Percentiles rank a stretch among this genome's conserved stretches.
Evolutionary conservation across 768 basidiomycete genomes (phyloP).

Genomic region (Mycena venus): DNA sequence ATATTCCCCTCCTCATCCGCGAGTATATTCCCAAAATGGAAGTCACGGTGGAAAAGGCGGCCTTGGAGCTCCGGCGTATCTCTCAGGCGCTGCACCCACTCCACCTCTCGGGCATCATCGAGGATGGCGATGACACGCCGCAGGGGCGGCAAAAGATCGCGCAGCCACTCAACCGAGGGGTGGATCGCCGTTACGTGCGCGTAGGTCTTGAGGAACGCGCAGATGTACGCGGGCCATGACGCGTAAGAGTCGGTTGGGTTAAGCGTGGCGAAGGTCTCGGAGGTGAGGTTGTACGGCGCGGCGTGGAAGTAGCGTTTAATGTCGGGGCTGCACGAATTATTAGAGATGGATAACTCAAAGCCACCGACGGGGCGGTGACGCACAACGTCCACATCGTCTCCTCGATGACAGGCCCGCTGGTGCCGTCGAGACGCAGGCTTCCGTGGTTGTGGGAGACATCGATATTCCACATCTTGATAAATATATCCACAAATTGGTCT

Average conservation of each 20-base stretch:
- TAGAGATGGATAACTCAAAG: too few relatives aligned
- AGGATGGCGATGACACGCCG: slow-evolving; percentile 13
- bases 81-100: slow-evolving; percentile 21
- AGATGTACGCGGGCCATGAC: slow-evolving; percentile 30
- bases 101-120: background rate
- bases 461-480: slow-evolving; percentile 9
- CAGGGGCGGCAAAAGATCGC: slow-evolving; percentile 13
- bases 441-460: slow-evolving; percentile 22
- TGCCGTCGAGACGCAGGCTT: slow-evolving; percentile 19
- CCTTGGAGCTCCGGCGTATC: slow-evolving; percentile 7
- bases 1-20: slow-evolving; percentile 25
- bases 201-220: slow-evolving; percentile 26
- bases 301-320: slow-evolving; percentile 32
- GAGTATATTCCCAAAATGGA: slow-evolving; percentile 33
- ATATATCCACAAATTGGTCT: slow-evolving; percentile 31
- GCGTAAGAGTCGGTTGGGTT: slow-evolving; percentile 18
- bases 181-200: slow-evolving; percentile 29
- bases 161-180: slow-evolving; percentile 18
- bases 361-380: background rate
- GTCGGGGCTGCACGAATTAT: slow-evolving; percentile 21
- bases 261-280: slow-evolving; percentile 25
- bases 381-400: slow-evolving; percentile 34
- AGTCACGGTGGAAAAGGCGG: slow-evolving; percentile 28
- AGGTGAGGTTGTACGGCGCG: slow-evolving; percentile 18
- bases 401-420: slow-evolving; percentile 25